Evolutionary conservation across 2,329 filamentous ascomycete species (phyloP).

Genomic region (Aspergillus sp.): DNA sequence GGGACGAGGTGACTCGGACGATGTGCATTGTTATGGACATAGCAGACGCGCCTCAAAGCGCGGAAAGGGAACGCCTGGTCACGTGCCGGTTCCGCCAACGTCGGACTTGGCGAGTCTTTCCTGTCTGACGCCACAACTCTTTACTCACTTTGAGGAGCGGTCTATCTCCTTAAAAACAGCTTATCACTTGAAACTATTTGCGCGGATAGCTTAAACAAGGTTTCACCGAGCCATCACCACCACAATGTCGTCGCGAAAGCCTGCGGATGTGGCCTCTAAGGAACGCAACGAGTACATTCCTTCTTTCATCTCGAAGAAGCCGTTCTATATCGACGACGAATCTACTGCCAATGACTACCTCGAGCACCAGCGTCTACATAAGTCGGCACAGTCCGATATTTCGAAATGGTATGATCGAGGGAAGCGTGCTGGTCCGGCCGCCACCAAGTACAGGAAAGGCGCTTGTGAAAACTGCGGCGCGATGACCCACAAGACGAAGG

Average conservation of each 20-base stretch:
- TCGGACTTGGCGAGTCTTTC: not conserved
- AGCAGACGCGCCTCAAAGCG: conserved; percentile 12
- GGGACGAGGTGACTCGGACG: too few relatives aligned
- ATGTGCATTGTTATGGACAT: conserved; percentile 6
- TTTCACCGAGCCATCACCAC: not conserved
- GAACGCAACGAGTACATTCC: conserved; percentile 99
- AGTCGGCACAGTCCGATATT: conserved; percentile 54
- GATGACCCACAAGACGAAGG: conserved; percentile 92
- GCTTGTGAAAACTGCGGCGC: conserved; percentile 97
- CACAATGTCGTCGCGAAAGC: conserved; percentile 42
- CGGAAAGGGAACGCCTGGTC: conserved; percentile 20
- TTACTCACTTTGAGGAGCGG: not conserved
- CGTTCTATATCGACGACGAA: conserved; percentile 83
- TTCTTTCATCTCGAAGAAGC: conserved; percentile 93
- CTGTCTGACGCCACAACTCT: not conserved
- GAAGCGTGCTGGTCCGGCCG: conserved; percentile 72
- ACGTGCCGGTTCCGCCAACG: conserved; percentile 14
- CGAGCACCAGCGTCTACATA: conserved; percentile 84
- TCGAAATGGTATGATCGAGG: conserved; percentile 92
- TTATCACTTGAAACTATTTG: too few relatives aligned
- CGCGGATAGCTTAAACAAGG: not conserved
- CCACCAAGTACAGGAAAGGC: conserved; percentile 95
- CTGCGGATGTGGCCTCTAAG: conserved; percentile 53
- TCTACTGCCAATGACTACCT: conserved; percentile 77
- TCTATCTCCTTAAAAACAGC: not conserved